Base-by-base conservation (phyloP, 768 basidiomycete species). In the Mycena galopus region DNA sequence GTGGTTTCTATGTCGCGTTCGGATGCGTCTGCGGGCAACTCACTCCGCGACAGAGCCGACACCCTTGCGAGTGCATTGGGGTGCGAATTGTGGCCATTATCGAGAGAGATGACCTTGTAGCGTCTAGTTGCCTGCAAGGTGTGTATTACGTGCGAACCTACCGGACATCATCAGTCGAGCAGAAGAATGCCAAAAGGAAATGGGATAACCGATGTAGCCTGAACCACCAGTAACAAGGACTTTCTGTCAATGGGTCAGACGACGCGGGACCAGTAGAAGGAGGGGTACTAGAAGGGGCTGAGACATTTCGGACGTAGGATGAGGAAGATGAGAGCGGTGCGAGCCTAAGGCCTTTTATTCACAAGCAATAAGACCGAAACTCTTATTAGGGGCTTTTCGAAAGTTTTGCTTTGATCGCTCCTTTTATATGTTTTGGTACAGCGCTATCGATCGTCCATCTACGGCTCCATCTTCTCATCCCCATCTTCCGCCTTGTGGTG, bases 81-180 rank as follows among this genome's bases (percentile, higher is more conserved):
- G 75, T 91, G 90, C 3, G 98, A 96, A 81, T 99, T 99, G 83
- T 96, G 92, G 85, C 93, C 87, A 86, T 99, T 99, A 86, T 99
- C 98, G 77, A 99, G 89, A 27, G 96, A 93, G 74, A 98, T 91
- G 77, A 98, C 96, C 80, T 94, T 94, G 88, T 94, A 99, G 73
- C 91, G 87, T 69, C 96, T 90, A 16, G 96, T 95, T 79, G 94
- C 89, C 75, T 98, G 92, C 47, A 98, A 86, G 58, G 90, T 86
- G 71, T 93, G 95, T 75, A 98, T 92, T 80, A 98, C 93, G 84
- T 99, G 98, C 30, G 97, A 97, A 79, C 96, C 97, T 96, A 79
- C 42, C 64, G 65, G 57, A 64, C 29, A 37, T 35, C 57, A 68
- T 23, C 58, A 16, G 19, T 32, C 19, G 44, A n/a, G 29, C 25